Conservation (phyloP, 1,284 basidiomycete species). For the Naganishia albida region DNA sequence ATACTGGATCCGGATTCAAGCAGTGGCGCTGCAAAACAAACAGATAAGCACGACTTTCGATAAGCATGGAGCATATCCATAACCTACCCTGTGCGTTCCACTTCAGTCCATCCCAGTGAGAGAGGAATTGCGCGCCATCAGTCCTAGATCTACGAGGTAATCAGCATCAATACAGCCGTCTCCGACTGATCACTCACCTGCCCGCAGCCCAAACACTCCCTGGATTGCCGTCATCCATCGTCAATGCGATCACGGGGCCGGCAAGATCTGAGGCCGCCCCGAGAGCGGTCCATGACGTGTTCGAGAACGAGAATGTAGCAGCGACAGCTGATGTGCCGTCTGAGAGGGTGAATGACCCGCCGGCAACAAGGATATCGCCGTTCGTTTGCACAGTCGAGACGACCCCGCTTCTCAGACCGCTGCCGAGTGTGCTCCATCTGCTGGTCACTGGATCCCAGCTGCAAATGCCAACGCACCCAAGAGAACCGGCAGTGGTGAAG, state of each 20-base stretch:
- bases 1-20: conserved; percentile 56
- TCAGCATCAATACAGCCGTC: conserved; percentile 23
- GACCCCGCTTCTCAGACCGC: conserved; percentile 73
- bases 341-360: conserved; percentile 70
- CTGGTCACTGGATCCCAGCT: conserved; percentile 66
- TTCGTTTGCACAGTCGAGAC: conserved; percentile 78
- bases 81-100: conserved; percentile 69
- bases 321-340: conserved; percentile 65
- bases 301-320: conserved; percentile 68
- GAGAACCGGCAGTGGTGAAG: conserved; percentile 75
- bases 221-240: conserved; percentile 75
- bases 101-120: conserved; percentile 74
- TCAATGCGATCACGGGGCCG: conserved; percentile 85
- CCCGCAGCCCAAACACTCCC: conserved; percentile 90
- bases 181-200: conserved; percentile 57
- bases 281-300: conserved; percentile 71
- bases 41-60: conserved; percentile 5
- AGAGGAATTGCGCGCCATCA: conserved; percentile 68
- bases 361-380: conserved; percentile 66
- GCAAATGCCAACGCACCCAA: conserved; percentile 78
- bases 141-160: conserved; percentile 57
- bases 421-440: conserved; percentile 80
- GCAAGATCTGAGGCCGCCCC: conserved; percentile 65
- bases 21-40: conserved; percentile 36
- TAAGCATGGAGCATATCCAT: background rate